Evolutionary conservation across 148 eudicot genomes (phyloP).

Genomic region (Limonium bicolor): DNA sequence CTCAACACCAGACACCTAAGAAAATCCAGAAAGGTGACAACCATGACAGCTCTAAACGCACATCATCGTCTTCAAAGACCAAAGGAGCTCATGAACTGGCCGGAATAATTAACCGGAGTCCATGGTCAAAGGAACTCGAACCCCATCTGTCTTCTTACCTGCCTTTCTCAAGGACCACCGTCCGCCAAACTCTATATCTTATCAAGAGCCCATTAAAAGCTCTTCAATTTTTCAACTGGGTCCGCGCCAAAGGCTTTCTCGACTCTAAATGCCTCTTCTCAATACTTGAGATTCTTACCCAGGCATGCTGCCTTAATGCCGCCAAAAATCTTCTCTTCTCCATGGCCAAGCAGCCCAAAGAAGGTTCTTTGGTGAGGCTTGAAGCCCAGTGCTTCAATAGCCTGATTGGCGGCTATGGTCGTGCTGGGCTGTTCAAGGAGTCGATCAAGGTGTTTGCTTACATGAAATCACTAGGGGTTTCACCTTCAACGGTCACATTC

Average conservation of each 20-base stretch:
- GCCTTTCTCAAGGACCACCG: constrained; percentile 25
- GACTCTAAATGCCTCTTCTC: constrained; percentile 15
- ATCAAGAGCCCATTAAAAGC: constrained; percentile 21
- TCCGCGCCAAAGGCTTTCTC: constrained; percentile 11
- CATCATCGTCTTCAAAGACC: background rate
- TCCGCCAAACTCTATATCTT: constrained; percentile 26
- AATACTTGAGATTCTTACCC: constrained; percentile 21
- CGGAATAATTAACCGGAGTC: constrained; percentile 12
- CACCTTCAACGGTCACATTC: constrained; percentile 24
- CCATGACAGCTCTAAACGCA: too few species aligned
- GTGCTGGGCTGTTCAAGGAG: constrained; percentile 27
- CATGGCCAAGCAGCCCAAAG: constrained; percentile 10
- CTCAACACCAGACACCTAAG: too few species aligned
- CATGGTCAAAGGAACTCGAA: constrained; percentile 19
- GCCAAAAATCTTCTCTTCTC: constrained; percentile 24
- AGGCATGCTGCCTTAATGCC: constrained; percentile 17
- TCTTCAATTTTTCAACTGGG: constrained; percentile 28
- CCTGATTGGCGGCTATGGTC: constrained; percentile 24
- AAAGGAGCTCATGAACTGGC: constrained; percentile 11
- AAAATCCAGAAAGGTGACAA: too few species aligned
- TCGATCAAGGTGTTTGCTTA: constrained; percentile 16
- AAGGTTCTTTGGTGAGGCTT: constrained; percentile 5
- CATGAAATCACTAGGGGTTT: constrained; percentile 24
- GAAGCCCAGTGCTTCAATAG: constrained; percentile 21
- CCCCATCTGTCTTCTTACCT: constrained; percentile 7